phyloP scores from a whole-genome alignment of 1,284 basidiomycete genomes.

The Leccinum angustisporum region DNA sequence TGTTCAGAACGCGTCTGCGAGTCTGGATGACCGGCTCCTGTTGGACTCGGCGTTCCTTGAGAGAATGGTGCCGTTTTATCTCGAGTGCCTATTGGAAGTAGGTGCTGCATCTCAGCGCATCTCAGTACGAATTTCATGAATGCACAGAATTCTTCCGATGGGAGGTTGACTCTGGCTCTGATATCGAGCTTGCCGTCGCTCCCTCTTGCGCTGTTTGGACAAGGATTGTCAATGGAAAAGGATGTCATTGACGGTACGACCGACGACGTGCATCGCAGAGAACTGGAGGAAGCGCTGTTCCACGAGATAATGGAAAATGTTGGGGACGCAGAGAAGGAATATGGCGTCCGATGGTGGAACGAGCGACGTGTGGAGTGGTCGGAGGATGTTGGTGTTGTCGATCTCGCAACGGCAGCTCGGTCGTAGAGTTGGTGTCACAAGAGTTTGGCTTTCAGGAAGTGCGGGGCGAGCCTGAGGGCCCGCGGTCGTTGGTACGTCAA shows the following conservation, averaged over 20 bases:
- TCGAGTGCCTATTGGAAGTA: constrained; percentile 64
- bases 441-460: no score
- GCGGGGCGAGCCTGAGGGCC: no score
- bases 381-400: no score
- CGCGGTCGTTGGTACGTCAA: no score
- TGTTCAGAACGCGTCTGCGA: constrained; percentile 7
- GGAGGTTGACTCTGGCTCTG: constrained; percentile 55
- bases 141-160: constrained; percentile 61
- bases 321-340: constrained; percentile 65
- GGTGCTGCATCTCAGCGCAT: neutral
- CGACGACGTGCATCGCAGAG: constrained; percentile 33
- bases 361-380: no score
- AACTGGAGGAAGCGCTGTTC: constrained; percentile 57
- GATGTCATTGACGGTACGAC: constrained; percentile 33
- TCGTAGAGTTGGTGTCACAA: no score
- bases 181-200: constrained; percentile 60
- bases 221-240: constrained; percentile 49
- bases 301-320: constrained; percentile 59
- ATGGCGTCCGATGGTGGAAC: no score
- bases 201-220: constrained; percentile 51
- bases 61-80: constrained; percentile 67
- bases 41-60: constrained; percentile 42
- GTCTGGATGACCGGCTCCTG: constrained; percentile 11
- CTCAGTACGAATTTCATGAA: neutral
- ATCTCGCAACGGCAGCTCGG: no score